Evolutionary conservation across 1,284 basidiomycete genomes (phyloP).

Genomic region (Cryptococcus depauperatus): DNA sequence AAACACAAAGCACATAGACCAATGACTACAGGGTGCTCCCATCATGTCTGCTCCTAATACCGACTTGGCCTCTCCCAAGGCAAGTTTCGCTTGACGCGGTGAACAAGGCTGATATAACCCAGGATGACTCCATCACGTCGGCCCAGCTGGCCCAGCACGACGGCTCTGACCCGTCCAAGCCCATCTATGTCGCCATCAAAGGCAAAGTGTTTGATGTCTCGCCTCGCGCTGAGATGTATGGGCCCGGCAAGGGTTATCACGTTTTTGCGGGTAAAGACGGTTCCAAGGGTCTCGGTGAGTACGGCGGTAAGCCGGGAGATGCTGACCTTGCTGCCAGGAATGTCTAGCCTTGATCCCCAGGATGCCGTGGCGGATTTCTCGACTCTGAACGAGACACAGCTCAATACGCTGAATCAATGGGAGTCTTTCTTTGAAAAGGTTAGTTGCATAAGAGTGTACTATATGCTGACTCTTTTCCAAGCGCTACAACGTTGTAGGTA

Average conservation of each 20-base stretch:
- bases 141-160: constrained; percentile 35
- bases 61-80: constrained; percentile 40
- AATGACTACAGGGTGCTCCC: constrained; percentile 22
- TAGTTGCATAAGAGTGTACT: constrained; percentile 3
- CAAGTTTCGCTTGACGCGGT: constrained; percentile 10
- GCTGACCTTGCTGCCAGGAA: constrained; percentile 36
- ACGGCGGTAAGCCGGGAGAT: background rate
- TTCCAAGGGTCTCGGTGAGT: constrained; percentile 65
- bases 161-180: constrained; percentile 37
- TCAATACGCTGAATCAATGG: constrained; percentile 87
- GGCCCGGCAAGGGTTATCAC: constrained; percentile 45
- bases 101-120: background rate
- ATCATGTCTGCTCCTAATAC: constrained; percentile 44
- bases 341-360: constrained; percentile 75
- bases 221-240: constrained; percentile 45
- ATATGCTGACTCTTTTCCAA: constrained; percentile 35
- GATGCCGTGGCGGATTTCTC: constrained; percentile 87
- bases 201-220: constrained; percentile 45
- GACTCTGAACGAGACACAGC: constrained; percentile 61
- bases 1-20: background rate
- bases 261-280: constrained; percentile 80
- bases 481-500: constrained; percentile 75
- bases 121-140: constrained; percentile 35
- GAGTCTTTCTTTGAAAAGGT: constrained; percentile 64
- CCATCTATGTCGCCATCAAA: constrained; percentile 46